These are phyloP conservation scores for Periconia sp. DNA, from an alignment of 2,329 filamentous ascomycete genomes.

Conservation along the genomic window DNA sequence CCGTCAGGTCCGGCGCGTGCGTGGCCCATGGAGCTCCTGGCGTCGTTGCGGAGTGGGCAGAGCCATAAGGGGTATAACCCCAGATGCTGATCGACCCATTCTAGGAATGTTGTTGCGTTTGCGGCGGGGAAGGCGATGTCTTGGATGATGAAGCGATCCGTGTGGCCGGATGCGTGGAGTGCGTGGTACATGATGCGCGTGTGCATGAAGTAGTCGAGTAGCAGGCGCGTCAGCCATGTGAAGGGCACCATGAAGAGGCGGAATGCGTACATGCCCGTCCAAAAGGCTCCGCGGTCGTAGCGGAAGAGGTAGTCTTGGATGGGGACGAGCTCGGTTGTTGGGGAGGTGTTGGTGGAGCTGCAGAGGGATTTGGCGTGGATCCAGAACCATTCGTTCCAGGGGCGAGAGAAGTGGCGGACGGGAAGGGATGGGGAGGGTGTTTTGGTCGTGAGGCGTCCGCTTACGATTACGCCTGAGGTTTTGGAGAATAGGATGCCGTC, in stretches of 20 bases:
- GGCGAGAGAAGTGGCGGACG: conserved; percentile 54
- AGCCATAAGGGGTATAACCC: conserved; percentile 61
- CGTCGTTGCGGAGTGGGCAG: conserved; percentile 51
- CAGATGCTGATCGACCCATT: conserved; percentile 52
- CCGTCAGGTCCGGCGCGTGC: background rate
- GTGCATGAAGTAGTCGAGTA: conserved; percentile 63
- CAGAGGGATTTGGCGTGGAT: conserved; percentile 55
- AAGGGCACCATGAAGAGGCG: conserved; percentile 62
- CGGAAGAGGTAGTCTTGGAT: conserved; percentile 61
- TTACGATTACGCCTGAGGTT: conserved; percentile 59
- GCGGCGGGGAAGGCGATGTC: conserved; percentile 61
- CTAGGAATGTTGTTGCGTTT: conserved; percentile 54
- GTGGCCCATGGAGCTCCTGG: conserved; percentile 33
- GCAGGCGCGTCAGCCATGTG: conserved; percentile 57
- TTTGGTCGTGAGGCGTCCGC: conserved; percentile 58
- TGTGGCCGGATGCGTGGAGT: conserved; percentile 59
- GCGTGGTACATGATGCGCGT: conserved; percentile 66
- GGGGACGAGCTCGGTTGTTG: conserved; percentile 46
- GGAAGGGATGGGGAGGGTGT: conserved; percentile 24
- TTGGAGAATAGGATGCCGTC: conserved; percentile 66
- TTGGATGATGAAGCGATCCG: conserved; percentile 61
- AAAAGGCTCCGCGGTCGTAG: conserved; percentile 66
- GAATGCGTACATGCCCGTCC: conserved; percentile 63
- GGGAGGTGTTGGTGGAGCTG: conserved; percentile 2
- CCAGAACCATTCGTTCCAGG: conserved; percentile 73